Conservation (phyloP, 441 rosid species). For the Isatis lusitanica region DNA sequence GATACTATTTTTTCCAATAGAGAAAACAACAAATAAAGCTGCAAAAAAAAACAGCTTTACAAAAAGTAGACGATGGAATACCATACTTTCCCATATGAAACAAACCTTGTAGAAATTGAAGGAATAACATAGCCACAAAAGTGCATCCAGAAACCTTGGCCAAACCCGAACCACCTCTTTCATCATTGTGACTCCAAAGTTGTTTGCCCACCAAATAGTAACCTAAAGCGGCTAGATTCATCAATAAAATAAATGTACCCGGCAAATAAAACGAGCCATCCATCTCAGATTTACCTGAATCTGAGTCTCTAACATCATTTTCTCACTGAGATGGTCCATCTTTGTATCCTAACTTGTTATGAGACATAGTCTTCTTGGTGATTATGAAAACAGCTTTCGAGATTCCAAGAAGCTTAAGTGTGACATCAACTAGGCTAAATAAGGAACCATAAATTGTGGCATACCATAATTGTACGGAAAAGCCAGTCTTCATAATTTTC, state of each 20-base stretch:
- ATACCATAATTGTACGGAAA: slow-evolving; percentile 1
- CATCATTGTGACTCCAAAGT: not conserved
- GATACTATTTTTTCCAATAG: not conserved
- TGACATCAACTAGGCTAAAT: slow-evolving; percentile 39
- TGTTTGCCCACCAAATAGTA: slow-evolving; percentile 26
- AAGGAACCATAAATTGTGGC: slow-evolving; percentile 32
- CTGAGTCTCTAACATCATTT: not conserved
- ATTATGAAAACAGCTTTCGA: slow-evolving; percentile 53
- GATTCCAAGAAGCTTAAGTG: slow-evolving; percentile 47
- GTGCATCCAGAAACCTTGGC: slow-evolving; percentile 23
- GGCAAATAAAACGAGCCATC: slow-evolving; percentile 52
- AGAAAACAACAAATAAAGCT: slow-evolving; percentile 7
- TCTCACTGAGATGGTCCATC: not conserved
- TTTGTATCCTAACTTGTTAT: not conserved
- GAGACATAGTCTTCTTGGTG: slow-evolving; percentile 44
- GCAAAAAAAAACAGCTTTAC: slow-evolving; percentile 23
- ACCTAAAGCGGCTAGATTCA: slow-evolving; percentile 41
- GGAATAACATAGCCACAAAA: slow-evolving; percentile 20
- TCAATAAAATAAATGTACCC: slow-evolving; percentile 52
- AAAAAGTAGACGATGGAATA: slow-evolving; percentile 26
- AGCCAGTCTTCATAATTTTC: slow-evolving; percentile 18
- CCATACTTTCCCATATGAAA: slow-evolving; percentile 58
- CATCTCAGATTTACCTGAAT: slow-evolving; percentile 21
- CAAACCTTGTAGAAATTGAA: slow-evolving; percentile 31
- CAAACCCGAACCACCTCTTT: slow-evolving; percentile 22